Evolutionary conservation across 2,329 filamentous ascomycete species (phyloP).

Genomic region (Chaetomium globosum): DNA sequence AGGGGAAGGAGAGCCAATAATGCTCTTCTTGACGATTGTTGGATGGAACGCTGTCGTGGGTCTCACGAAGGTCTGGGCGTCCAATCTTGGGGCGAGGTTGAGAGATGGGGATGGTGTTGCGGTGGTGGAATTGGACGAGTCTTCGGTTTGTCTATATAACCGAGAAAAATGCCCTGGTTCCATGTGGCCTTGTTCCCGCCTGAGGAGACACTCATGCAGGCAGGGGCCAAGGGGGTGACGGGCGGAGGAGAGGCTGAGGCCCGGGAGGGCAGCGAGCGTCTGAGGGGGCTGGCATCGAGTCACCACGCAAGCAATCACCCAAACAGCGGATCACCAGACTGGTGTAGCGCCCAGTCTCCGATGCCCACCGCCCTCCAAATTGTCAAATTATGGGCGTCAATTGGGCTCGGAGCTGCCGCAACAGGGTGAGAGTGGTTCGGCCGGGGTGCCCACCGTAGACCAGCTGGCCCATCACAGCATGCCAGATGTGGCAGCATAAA

Average conservation of each 20-base stretch:
- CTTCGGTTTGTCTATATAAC: conserved; percentile 24
- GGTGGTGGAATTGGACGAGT: conserved; percentile 23
- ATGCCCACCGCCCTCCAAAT: conserved; percentile 13
- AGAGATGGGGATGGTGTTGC: conserved; percentile 12
- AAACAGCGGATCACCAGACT: conserved; percentile 24
- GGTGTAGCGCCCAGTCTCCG: conserved; percentile 14
- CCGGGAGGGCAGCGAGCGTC: not conserved
- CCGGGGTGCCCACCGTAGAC: conserved; percentile 11
- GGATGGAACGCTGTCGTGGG: conserved; percentile 26
- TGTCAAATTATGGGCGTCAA: conserved; percentile 33
- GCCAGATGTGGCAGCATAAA: conserved; percentile 30
- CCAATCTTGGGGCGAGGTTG: conserved; percentile 25
- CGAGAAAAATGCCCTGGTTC: not conserved
- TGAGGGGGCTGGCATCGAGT: conserved; percentile 32
- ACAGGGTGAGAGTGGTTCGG: conserved; percentile 5
- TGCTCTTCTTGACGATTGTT: conserved; percentile 7
- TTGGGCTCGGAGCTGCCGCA: conserved; percentile 32
- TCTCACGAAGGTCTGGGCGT: conserved; percentile 26
- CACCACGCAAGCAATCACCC: conserved; percentile 25
- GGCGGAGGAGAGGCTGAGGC: conserved; percentile 17
- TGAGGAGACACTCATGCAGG: conserved; percentile 18
- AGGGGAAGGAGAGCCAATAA: conserved; percentile 14
- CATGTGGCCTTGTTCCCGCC: conserved; percentile 10
- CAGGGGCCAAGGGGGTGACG: not conserved
- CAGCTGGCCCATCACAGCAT: conserved; percentile 28